Base-by-base conservation (phyloP, 192 early-diverging fungal species). In the Coemansia sp. region DNA sequence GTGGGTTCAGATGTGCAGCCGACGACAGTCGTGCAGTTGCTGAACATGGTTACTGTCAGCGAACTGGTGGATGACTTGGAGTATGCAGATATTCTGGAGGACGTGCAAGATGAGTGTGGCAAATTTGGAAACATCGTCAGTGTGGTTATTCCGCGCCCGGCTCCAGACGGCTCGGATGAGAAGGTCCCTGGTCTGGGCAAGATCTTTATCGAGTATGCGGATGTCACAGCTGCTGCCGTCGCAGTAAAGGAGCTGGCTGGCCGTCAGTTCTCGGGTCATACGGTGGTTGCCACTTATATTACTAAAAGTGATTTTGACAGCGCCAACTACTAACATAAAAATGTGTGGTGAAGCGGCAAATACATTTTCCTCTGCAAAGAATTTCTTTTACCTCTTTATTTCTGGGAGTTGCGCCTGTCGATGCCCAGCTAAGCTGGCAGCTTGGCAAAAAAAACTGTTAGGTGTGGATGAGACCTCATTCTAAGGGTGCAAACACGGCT, bases 41-140 rank as follows among this genome's bases (percentile, higher is more conserved):
- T 99, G 59, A 99, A 99, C 75, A 97, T 99, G 96, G 93, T 98
- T 8, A 90, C 89, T 2, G 81, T 83, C 21, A 89, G 90, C 52
- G 97, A 99, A 69, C 86, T 99, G 30, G 80, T 83, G 23, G 87
- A 97, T 72, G 90, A 94, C 49, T 84, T 91, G 3, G 94, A 95
- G 69, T 99, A 94, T 66, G 77, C 89, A 79, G 96, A 98, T 64
- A 96, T 98, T 65, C 33, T 91, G 52, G 92, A 96, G 35, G 97
- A 99, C 79, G 89, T 98, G 53, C 84, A 84, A 21, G 94, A 95
- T 19, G 97, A 99, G 75, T 96, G 94, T 74, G 68, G 74, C 44
- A 96, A 90, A 72, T 97, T 91, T 79, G 97, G 97, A 14, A 69
- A 68, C n/a, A 78, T 99, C n/a, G 49, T 75, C 5, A 88, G 91